Percentiles rank a stretch among this genome's conserved stretches.
Evolutionary conservation across 306 rosid species (phyloP).

Genomic region (Argentina anserina): DNA sequence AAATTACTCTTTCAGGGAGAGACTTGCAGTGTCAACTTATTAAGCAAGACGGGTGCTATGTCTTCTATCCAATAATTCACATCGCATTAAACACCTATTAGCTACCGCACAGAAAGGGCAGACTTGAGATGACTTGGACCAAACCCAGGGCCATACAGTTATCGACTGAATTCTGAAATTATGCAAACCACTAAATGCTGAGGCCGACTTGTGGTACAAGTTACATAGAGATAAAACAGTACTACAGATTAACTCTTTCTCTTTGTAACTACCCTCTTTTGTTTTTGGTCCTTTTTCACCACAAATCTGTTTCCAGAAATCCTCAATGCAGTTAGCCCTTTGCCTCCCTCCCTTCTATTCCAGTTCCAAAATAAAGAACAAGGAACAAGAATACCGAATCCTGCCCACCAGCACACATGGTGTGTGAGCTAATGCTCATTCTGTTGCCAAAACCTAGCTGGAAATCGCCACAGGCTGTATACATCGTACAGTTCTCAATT

Average conservation of each 20-base stretch:
- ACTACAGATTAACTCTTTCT: background rate
- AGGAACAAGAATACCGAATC: background rate
- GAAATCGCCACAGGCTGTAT: background rate
- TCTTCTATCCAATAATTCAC: background rate
- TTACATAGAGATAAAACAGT: background rate
- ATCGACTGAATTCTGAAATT: background rate
- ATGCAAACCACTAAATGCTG: background rate
- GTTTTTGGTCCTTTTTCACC: background rate
- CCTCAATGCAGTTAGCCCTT: background rate
- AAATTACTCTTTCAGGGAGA: background rate
- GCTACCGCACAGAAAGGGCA: background rate
- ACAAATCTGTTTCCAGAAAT: background rate
- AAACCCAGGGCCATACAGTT: background rate
- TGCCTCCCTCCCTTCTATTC: background rate
- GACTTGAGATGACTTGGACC: slow-evolving; percentile 2
- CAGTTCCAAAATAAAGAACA: background rate
- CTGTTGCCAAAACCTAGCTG: background rate
- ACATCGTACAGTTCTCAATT: background rate
- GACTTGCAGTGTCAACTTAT: no score
- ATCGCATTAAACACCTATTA: background rate
- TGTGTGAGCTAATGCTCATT: background rate
- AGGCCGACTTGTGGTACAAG: background rate
- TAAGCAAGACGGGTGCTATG: no score
- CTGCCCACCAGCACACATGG: slow-evolving; percentile 6
- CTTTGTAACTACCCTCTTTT: background rate